These are phyloP conservation scores for Closterium sp. DNA, from an alignment of 139 green algal genomes.

Conservation along the genomic window DNA sequence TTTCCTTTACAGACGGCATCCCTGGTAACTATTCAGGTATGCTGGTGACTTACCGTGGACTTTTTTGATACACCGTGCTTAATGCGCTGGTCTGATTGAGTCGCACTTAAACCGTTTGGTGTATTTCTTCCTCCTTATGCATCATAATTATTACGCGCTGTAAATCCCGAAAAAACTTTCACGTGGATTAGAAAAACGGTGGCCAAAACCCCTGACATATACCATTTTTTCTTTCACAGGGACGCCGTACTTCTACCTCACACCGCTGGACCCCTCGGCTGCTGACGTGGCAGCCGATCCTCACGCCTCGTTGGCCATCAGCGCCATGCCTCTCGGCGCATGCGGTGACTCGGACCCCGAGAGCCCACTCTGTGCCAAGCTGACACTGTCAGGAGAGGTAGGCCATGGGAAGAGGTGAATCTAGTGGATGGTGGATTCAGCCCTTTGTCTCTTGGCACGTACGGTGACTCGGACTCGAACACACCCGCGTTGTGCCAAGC, in stretches of 20 bases:
- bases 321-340: conserved; percentile 1
- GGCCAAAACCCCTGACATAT: too few species aligned
- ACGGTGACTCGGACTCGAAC: not conserved
- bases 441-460: not conserved
- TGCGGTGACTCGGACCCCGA: conserved; percentile 18
- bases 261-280: conserved; percentile 7
- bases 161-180: too few species aligned
- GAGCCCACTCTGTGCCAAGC: conserved; percentile 23
- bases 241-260: conserved; percentile 36
- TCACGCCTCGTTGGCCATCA: conserved; percentile 3
- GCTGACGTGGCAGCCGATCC: conserved; percentile 13
- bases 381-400: conserved; percentile 34
- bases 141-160: too few species aligned
- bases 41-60: too few species aligned
- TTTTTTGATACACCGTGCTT: too few species aligned
- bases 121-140: too few species aligned
- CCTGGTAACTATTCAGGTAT: not conserved
- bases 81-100: too few species aligned
- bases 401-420: too few species aligned
- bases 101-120: too few species aligned
- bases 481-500: too few species aligned
- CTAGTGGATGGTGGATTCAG: too few species aligned
- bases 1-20: conserved; percentile 11
- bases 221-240: not conserved
- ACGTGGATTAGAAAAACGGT: too few species aligned